Base-by-base conservation (phyloP, 371 early-diverging fungal genomes). In the Rhizopus sp. region DNA sequence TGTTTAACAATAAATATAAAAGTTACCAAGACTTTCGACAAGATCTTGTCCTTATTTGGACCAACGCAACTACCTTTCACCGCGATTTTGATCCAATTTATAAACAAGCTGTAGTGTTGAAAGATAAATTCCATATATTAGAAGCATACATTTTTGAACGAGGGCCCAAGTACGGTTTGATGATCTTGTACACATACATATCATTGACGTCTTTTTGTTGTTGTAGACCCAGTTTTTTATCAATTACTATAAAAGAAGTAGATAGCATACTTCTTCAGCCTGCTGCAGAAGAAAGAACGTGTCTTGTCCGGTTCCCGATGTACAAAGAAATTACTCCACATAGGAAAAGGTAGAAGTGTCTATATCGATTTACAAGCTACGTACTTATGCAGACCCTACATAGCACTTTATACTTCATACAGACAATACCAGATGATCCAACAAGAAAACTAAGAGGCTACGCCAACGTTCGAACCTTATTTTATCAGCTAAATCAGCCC, bases 31-130 rank as follows among this genome's bases (percentile, higher is more conserved):
- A 65, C 37, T 77, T 77, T 48, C 63, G 59, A 32, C 41, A 50
- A 35, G 78, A 77, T 64, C 70, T 77, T 30, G 45, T 53, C 34
- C 59, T 72, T 47, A 74, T 77, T 54, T 77, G 78, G 78, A 56
- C 55, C 0, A 77, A 77, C 48, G 78, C 78, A 34, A 65, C 53
- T 32, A 44, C 29, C 1, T 77, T 77, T 54, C 74, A 77, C 53
- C 60, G 63, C 34, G 57, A 69, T 3, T 55, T 68, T 47, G 77
- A 66, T 33, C 32, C 54, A 6, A 70, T 76, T 34, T 72, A 68
- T 50, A 60, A 68, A 34, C 66, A 70, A 41, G 70, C 71, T 5
- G 63, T 57, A 6, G 52, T 59, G 16, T 51, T 72, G 16, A 39
- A 59, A 13, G 49, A 59, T 23, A 48, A 59, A 13, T 72, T 52